phyloP scores from a whole-genome alignment of 1,284 basidiomycete species.

The Meira miltonrushii region DNA sequence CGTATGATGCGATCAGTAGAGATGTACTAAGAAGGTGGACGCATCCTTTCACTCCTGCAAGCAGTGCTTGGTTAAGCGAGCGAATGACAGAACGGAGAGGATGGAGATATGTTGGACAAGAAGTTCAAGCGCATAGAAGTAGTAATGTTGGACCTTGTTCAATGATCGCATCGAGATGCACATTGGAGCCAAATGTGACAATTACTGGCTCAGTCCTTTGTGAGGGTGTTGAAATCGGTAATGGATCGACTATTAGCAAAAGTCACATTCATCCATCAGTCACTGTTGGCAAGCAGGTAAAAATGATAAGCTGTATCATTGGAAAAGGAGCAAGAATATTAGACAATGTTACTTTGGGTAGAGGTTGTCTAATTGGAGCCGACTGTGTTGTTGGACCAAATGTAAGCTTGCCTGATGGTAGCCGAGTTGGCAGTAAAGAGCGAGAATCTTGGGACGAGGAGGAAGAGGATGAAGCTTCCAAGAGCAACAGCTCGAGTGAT shows the following conservation, averaged over 20 bases:
- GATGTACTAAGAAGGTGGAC: slow-evolving; percentile 89
- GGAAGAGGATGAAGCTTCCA: slow-evolving; percentile 8
- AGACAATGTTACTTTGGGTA: slow-evolving; percentile 62
- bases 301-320: slow-evolving; percentile 62
- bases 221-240: slow-evolving; percentile 65
- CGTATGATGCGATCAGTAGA: slow-evolving; percentile 56
- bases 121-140: slow-evolving; percentile 26
- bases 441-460: neutral
- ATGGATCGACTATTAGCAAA: slow-evolving; percentile 21
- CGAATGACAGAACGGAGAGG: slow-evolving; percentile 4
- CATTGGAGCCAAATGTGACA: slow-evolving; percentile 1
- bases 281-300: slow-evolving; percentile 64
- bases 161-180: slow-evolving; percentile 1
- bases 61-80: slow-evolving; percentile 57
- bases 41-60: slow-evolving; percentile 88
- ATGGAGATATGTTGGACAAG: slow-evolving; percentile 29
- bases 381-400: slow-evolving; percentile 49
- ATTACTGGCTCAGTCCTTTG: slow-evolving; percentile 72
- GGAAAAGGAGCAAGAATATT: slow-evolving; percentile 70
- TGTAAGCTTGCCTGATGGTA: slow-evolving; percentile 66
- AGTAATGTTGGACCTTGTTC: slow-evolving; percentile 10
- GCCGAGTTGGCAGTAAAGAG: slow-evolving; percentile 62
- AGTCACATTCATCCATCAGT: slow-evolving; percentile 40
- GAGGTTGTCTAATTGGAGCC: slow-evolving; percentile 51
- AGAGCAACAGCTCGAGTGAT: slow-evolving; percentile 16